phyloP scores from a whole-genome alignment of 768 basidiomycete genomes.

The Suillus subluteus region DNA sequence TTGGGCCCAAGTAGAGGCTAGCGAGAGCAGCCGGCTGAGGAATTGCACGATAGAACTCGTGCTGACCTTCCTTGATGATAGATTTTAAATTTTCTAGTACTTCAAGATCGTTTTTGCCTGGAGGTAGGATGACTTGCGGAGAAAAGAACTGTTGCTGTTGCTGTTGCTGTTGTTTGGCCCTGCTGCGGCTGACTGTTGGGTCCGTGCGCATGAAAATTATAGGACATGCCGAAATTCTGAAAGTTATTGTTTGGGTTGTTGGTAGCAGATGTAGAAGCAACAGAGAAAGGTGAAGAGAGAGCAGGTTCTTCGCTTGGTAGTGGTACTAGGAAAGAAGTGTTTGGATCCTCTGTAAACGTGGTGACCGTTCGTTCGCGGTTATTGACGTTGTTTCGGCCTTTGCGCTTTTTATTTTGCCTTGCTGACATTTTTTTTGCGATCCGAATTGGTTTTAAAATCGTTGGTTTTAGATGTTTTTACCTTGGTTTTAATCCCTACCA shows the following conservation, averaged over 20 bases:
- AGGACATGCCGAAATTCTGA: constrained; percentile 45
- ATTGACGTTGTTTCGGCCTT: constrained; percentile 53
- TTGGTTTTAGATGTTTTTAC: not conserved
- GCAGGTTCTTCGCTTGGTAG: constrained; percentile 55
- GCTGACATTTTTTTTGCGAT: constrained; percentile 47
- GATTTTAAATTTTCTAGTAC: constrained; percentile 76
- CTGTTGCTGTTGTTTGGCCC: constrained; percentile 23
- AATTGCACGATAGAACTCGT: constrained; percentile 67
- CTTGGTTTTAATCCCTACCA: not conserved
- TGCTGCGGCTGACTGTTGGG: constrained; percentile 7
- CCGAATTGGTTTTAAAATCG: constrained; percentile 11
- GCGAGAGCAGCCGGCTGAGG: constrained; percentile 70
- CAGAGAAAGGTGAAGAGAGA: constrained; percentile 42
- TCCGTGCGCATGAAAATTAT: constrained; percentile 38
- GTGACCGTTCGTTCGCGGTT: constrained; percentile 71
- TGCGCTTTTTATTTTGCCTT: constrained; percentile 67
- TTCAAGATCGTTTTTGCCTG: constrained; percentile 71
- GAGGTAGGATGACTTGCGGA: constrained; percentile 40
- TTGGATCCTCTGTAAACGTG: constrained; percentile 63
- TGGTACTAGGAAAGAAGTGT: constrained; percentile 54
- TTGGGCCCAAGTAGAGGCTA: constrained; percentile 63
- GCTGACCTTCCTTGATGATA: constrained; percentile 71
- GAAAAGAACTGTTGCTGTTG: constrained; percentile 24
- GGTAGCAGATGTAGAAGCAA: constrained; percentile 35
- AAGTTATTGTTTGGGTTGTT: constrained; percentile 36